A percentile compares a stretch with the other conserved stretches of the same genome.
Evolutionary conservation across 106 monocot species (phyloP).

Genomic region (Narthecium ossifragum): DNA sequence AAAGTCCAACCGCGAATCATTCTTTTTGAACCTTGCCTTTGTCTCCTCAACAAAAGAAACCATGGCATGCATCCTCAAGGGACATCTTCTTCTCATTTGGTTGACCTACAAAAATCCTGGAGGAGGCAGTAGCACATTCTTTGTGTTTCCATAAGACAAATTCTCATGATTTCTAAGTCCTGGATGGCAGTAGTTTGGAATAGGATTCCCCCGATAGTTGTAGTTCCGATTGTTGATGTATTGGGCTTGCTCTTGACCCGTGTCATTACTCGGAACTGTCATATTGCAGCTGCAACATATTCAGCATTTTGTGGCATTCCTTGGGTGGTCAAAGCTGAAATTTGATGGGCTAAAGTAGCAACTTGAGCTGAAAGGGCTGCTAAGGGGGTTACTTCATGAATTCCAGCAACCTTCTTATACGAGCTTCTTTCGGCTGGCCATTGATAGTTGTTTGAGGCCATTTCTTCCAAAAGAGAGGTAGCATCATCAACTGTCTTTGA

Average conservation of each 20-base stretch:
- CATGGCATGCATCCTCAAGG: slow-evolving; percentile 1
- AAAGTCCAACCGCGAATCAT: background rate
- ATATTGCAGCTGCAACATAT: background rate
- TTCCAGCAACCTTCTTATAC: background rate
- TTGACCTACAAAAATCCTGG: background rate
- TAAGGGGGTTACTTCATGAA: background rate
- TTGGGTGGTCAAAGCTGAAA: background rate
- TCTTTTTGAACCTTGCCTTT: background rate
- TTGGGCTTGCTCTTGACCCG: background rate
- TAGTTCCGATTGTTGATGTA: background rate
- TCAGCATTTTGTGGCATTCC: background rate
- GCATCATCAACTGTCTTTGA: background rate
- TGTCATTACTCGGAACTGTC: background rate
- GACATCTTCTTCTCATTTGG: background rate
- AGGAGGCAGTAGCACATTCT: background rate
- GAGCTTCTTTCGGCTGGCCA: background rate
- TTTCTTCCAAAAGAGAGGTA: background rate
- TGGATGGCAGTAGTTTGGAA: background rate
- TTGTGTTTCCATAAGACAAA: background rate
- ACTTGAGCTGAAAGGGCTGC: background rate
- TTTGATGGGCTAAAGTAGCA: too few species aligned
- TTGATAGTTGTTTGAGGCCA: slow-evolving; percentile 10
- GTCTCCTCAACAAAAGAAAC: background rate
- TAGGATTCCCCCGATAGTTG: background rate
- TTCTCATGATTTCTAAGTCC: slow-evolving; percentile 1